Conservation (phyloP, 257 asterid species). For the Solanum dulcamara region DNA sequence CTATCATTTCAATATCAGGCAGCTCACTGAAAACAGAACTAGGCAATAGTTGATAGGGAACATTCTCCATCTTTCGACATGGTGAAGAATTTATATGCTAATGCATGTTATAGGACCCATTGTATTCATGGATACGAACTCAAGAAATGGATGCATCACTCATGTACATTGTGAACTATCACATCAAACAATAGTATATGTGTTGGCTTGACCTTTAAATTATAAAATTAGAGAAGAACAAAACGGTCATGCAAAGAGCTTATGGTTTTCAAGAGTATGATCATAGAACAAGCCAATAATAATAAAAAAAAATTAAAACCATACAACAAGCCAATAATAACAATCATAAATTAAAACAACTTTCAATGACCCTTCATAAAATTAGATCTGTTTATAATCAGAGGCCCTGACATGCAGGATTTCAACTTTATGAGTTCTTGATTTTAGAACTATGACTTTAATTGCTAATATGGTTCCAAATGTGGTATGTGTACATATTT, state of each 20-base stretch:
- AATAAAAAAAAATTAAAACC: too few relatives aligned
- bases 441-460: not conserved
- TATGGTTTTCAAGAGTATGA: too few relatives aligned
- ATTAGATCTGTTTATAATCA: not conserved
- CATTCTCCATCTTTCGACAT: not conserved
- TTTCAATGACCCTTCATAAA: not conserved
- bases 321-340: not conserved
- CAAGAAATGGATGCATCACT: not conserved
- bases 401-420: too few relatives aligned
- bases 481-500: too few relatives aligned
- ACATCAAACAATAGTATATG: not conserved
- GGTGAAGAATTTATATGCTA: not conserved
- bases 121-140: not conserved
- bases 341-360: not conserved
- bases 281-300: not conserved
- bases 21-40: not conserved
- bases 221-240: not conserved
- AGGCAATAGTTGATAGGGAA: not conserved
- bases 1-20: not conserved
- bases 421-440: not conserved
- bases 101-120: not conserved
- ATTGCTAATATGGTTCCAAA: not conserved
- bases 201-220: not conserved
- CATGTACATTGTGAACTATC: not conserved
- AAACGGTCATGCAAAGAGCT: too few relatives aligned